These are phyloP conservation scores for Turritis glabra DNA, from an alignment of 345 rosid genomes.

Conservation along the genomic window DNA sequence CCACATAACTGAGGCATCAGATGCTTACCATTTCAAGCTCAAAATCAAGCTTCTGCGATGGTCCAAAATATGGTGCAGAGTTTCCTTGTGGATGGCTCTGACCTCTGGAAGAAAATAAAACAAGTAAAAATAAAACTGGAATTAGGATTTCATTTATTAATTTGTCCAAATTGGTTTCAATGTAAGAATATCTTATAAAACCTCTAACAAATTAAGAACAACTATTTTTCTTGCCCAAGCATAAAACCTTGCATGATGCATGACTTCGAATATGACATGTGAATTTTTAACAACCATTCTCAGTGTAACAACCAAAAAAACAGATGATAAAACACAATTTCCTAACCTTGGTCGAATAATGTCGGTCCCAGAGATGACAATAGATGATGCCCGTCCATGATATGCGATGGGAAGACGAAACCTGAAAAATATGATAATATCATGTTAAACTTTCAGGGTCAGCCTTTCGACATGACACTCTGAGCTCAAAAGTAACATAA, in stretches of 20 bases:
- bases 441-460: constrained; percentile 9
- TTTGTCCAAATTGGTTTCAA: background rate
- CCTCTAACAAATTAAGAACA: background rate
- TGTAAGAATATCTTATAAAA: background rate
- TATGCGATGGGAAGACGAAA: constrained; percentile 95
- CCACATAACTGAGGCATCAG: background rate
- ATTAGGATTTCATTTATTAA: constrained; percentile 14
- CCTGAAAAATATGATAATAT: constrained; percentile 50
- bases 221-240: background rate
- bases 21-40: constrained; percentile 95
- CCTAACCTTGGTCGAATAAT: constrained; percentile 79
- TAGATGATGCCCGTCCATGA: constrained; percentile 94
- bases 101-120: constrained; percentile 58
- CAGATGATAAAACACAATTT: background rate
- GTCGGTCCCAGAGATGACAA: constrained; percentile 88
- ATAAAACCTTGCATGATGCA: constrained; percentile 10
- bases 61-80: constrained; percentile 83
- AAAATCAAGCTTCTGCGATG: constrained; percentile 86
- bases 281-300: constrained; percentile 14
- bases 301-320: background rate
- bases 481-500: constrained; percentile 17
- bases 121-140: background rate
- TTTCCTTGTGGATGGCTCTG: constrained; percentile 76
- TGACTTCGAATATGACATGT: constrained; percentile 12
- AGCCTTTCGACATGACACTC: background rate